A percentile compares a stretch with the other conserved stretches of the same genome.
phyloP scores from a whole-genome alignment of 305 asterid genomes.

The Coffea humblotiana region DNA sequence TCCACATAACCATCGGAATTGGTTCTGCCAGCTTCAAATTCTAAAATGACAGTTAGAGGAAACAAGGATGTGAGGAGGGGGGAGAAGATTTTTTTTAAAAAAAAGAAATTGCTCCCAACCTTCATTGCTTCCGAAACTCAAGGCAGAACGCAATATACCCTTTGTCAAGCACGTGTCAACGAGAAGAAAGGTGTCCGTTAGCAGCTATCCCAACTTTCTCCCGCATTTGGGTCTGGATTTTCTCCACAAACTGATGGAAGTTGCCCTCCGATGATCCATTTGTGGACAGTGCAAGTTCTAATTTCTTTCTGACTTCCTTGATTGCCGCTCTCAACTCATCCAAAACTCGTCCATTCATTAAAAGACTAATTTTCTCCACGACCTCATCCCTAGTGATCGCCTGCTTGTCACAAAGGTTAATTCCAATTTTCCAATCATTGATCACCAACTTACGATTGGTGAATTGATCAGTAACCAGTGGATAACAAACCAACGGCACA shows the following conservation, averaged over 20 bases:
- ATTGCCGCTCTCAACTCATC: constrained; percentile 45
- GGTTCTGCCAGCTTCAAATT: no score
- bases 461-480: constrained; percentile 67
- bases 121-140: background rate
- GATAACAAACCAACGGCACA: constrained; percentile 66
- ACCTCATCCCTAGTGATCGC: constrained; percentile 50
- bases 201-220: constrained; percentile 27
- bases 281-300: constrained; percentile 46
- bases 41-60: no score
- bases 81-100: no score
- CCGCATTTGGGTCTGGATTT: constrained; percentile 40
- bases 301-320: constrained; percentile 44
- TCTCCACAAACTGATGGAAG: constrained; percentile 42
- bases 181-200: background rate
- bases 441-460: constrained; percentile 77
- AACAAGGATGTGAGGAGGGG: no score
- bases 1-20: no score
- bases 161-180: background rate
- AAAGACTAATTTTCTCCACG: constrained; percentile 39
- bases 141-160: background rate
- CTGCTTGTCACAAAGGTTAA: constrained; percentile 48
- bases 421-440: constrained; percentile 78
- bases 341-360: constrained; percentile 45
- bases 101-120: background rate
- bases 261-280: constrained; percentile 64